phyloP scores from a whole-genome alignment of 2,329 filamentous ascomycete genomes.

The Aspergillus hortae region DNA sequence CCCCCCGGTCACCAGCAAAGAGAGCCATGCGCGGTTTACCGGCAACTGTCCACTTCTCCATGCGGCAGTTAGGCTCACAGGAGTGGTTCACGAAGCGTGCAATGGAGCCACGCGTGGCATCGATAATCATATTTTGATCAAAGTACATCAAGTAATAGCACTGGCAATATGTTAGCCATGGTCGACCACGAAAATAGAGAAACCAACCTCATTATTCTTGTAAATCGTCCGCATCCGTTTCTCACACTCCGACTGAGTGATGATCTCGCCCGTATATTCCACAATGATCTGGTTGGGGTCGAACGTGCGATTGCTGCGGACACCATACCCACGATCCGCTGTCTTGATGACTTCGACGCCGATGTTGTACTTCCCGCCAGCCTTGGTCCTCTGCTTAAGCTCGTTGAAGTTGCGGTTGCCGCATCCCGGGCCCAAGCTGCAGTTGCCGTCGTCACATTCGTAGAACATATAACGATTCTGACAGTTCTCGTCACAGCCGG shows the following conservation, averaged over 20 bases:
- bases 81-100: slow-evolving; percentile 98
- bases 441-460: slow-evolving; percentile 90
- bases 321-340: slow-evolving; percentile 79
- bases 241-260: slow-evolving; percentile 91
- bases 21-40: slow-evolving; percentile 94
- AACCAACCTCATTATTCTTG: slow-evolving; percentile 80
- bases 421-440: slow-evolving; percentile 74
- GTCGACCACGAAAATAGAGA: neutral
- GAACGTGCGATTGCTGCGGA: slow-evolving; percentile 86
- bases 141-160: slow-evolving; percentile 99
- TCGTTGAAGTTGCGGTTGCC: slow-evolving; percentile 84
- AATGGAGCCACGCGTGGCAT: slow-evolving; percentile 92
- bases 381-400: slow-evolving; percentile 69
- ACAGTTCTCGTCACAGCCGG: slow-evolving; percentile 83
- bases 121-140: slow-evolving; percentile 97
- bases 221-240: slow-evolving; percentile 90
- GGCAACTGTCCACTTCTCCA: slow-evolving; percentile 96
- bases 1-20: slow-evolving; percentile 83
- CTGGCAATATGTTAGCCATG: slow-evolving; percentile 43
- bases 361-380: slow-evolving; percentile 80
- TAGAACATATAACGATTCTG: slow-evolving; percentile 97
- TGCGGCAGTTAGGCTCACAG: slow-evolving; percentile 91
- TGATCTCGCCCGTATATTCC: slow-evolving; percentile 97
- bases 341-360: slow-evolving; percentile 96
- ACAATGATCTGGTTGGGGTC: slow-evolving; percentile 91